phyloP scores from a whole-genome alignment of 2,329 filamentous ascomycete genomes.

The Cercospora sesami region DNA sequence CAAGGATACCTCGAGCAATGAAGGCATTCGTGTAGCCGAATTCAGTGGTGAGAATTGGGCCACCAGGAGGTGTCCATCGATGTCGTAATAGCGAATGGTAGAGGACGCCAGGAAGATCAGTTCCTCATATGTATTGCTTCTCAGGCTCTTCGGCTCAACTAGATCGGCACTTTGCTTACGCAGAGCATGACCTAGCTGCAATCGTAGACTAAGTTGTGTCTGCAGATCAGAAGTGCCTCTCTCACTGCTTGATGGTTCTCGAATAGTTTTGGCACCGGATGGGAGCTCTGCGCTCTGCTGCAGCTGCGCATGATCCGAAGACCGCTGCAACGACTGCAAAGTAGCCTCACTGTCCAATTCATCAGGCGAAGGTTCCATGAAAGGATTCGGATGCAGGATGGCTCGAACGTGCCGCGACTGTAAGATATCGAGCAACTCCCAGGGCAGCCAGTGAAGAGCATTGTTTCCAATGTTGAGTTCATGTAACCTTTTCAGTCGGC shows the following conservation, averaged over 20 bases:
- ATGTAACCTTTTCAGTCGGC: slow-evolving; percentile 58
- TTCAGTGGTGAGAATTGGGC: slow-evolving; percentile 9
- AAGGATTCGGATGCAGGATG: slow-evolving; percentile 64
- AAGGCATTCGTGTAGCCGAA: slow-evolving; percentile 28
- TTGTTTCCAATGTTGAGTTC: slow-evolving; percentile 69
- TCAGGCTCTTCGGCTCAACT: not conserved
- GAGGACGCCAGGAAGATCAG: slow-evolving; percentile 37
- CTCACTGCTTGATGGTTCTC: slow-evolving; percentile 12
- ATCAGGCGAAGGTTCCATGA: slow-evolving; percentile 39
- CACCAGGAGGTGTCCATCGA: slow-evolving; percentile 34
- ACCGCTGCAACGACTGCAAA: not conserved
- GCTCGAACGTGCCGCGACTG: slow-evolving; percentile 51
- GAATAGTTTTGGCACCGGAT: slow-evolving; percentile 18
- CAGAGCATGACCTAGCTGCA: slow-evolving; percentile 29
- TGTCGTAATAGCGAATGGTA: slow-evolving; percentile 30
- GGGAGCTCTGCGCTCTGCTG: slow-evolving; percentile 22
- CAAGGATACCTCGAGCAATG: slow-evolving; percentile 41
- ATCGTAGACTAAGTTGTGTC: slow-evolving; percentile 25
- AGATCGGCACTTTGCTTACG: slow-evolving; percentile 23
- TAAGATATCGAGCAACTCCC: slow-evolving; percentile 62
- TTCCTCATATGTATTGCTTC: slow-evolving; percentile 26
- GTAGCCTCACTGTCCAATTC: slow-evolving; percentile 18
- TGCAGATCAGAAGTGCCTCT: slow-evolving; percentile 20
- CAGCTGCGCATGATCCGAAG: slow-evolving; percentile 9
- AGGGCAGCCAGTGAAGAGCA: slow-evolving; percentile 60